These are phyloP conservation scores for Hyphodiscus hymeniophilus DNA, from an alignment of 495 filamentous ascomycete species.

Conservation along the genomic window DNA sequence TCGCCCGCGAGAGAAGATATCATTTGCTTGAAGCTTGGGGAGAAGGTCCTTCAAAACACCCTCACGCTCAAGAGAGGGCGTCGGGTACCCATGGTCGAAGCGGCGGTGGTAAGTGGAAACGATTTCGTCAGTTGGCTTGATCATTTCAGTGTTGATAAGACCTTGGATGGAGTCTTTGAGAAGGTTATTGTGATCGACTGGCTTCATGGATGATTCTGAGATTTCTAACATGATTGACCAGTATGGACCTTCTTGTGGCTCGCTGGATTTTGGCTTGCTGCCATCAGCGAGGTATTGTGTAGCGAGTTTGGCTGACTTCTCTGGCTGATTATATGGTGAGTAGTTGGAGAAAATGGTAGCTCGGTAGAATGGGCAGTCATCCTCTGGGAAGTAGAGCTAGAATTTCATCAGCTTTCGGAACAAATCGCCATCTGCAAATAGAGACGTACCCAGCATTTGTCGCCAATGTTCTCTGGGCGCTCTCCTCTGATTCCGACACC, in stretches of 20 bases:
- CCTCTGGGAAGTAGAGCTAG: constrained; percentile 96
- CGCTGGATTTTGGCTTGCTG: constrained; percentile 58
- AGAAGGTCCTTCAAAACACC: constrained; percentile 88
- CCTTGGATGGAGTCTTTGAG: constrained; percentile 89
- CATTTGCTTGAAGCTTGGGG: constrained; percentile 80
- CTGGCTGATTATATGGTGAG: constrained; percentile 95
- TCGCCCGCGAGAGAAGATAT: constrained; percentile 91
- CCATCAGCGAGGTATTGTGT: constrained; percentile 82
- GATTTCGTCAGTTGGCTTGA: constrained; percentile 84
- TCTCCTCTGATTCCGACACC: constrained; percentile 89
- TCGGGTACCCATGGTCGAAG: constrained; percentile 99
- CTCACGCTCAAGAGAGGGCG: constrained; percentile 89
- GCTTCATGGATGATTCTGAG: constrained; percentile 93
- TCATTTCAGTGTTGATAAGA: constrained; percentile 94
- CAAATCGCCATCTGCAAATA: neutral
- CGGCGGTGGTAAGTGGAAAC: constrained; percentile 97
- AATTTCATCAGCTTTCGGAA: constrained; percentile 14
- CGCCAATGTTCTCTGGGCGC: constrained; percentile 92
- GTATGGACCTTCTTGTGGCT: constrained; percentile 81
- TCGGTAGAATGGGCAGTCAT: constrained; percentile 99
- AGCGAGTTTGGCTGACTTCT: constrained; percentile 70
- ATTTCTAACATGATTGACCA: constrained; percentile 99
- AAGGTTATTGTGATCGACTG: constrained; percentile 74
- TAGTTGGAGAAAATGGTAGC: constrained; percentile 99
- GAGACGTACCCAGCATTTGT: constrained; percentile 89